Percentiles rank a stretch among this genome's conserved stretches.
These are phyloP conservation scores for Barbatosphaeria neglecta DNA, from an alignment of 495 filamentous ascomycete genomes.

Conservation along the genomic window DNA sequence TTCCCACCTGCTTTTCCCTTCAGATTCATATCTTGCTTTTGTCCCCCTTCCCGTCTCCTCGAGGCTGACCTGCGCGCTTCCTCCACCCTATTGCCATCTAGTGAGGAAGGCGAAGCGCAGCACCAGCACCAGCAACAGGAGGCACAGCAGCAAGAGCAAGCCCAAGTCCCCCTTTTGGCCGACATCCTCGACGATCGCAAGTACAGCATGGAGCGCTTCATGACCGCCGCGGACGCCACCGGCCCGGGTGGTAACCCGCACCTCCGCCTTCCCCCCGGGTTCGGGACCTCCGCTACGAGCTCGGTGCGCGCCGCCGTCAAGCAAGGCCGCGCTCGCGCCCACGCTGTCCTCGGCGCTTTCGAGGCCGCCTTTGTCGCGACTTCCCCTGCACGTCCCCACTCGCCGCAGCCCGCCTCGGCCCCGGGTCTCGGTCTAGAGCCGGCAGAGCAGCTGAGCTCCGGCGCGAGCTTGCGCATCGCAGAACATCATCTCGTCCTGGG, in stretches of 20 bases:
- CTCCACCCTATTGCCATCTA: too few species aligned
- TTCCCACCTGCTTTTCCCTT: background rate
- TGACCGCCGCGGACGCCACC: background rate
- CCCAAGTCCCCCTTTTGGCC: background rate
- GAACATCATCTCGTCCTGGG: too few species aligned
- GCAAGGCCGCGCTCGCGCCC: background rate
- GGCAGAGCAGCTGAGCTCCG: too few species aligned
- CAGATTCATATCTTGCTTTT: background rate
- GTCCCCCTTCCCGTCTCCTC: background rate
- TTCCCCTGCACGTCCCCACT: too few species aligned
- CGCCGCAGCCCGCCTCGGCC: too few species aligned
- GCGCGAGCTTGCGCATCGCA: too few species aligned
- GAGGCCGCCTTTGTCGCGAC: too few species aligned
- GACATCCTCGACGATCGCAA: background rate
- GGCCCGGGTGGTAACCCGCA: background rate
- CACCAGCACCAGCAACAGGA: background rate
- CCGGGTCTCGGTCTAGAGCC: too few species aligned
- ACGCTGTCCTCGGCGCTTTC: background rate
- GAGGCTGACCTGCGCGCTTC: background rate
- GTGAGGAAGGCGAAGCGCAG: background rate
- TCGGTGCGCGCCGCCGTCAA: background rate
- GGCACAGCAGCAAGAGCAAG: too few species aligned
- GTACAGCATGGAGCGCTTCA: background rate
- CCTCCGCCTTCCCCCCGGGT: background rate
- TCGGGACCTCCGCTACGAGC: background rate